These are phyloP conservation scores for Ascochyta viciae-villosae DNA, from an alignment of 2,329 filamentous ascomycete genomes.

Conservation along the genomic window DNA sequence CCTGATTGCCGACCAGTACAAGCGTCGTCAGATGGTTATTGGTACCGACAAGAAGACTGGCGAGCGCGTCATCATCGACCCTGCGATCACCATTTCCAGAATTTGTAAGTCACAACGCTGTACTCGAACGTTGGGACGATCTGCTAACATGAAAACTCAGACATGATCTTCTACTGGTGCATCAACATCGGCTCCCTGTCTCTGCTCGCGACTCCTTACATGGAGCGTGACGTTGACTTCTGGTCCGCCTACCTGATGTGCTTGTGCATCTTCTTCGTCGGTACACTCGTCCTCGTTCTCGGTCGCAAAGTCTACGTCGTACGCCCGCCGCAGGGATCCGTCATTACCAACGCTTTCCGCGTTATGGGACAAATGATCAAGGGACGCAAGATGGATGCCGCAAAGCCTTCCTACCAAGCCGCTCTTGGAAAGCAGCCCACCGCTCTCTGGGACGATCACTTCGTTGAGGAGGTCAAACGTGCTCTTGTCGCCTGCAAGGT, in stretches of 20 bases:
- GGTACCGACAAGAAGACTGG: constrained; percentile 52
- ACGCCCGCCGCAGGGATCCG: constrained; percentile 48
- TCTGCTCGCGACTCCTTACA: constrained; percentile 71
- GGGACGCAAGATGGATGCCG: constrained; percentile 63
- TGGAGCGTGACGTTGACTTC: constrained; percentile 74
- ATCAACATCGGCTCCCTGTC: constrained; percentile 77
- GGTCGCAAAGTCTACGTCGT: constrained; percentile 49
- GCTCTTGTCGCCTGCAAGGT: constrained; percentile 72
- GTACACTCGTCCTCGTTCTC: constrained; percentile 60
- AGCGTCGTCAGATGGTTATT: constrained; percentile 51
- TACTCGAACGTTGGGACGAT: too few relatives aligned
- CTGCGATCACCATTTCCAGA: constrained; percentile 56
- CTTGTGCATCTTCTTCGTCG: constrained; percentile 70
- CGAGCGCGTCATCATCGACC: constrained; percentile 56
- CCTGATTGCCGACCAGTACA: constrained; percentile 59
- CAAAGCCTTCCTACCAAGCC: constrained; percentile 71
- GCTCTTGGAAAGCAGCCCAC: constrained; percentile 56
- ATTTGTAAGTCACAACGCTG: constrained; percentile 39
- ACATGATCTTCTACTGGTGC: constrained; percentile 73
- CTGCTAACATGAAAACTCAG: too few relatives aligned
- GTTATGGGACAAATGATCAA: constrained; percentile 65
- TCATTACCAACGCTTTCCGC: constrained; percentile 60
- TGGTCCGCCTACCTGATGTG: constrained; percentile 72
- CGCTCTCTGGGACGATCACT: constrained; percentile 71
- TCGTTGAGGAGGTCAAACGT: constrained; percentile 76